Percentiles rank a stretch among this genome's conserved stretches.
Conservation (phyloP, 1,139 yeast genomes). For the Yamadazyma blattariae region DNA sequence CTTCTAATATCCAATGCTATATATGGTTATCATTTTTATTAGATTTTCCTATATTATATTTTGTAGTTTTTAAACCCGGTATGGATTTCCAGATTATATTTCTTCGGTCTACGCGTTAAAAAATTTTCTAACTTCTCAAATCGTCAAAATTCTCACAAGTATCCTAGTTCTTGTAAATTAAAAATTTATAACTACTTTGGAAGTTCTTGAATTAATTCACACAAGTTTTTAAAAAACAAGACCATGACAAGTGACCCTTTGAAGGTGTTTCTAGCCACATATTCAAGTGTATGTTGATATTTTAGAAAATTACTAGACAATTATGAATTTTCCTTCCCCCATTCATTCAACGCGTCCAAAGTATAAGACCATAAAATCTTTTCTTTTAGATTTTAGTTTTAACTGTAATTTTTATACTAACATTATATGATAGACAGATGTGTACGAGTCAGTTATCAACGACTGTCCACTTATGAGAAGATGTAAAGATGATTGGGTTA, state of each 20-base stretch:
- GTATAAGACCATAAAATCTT: too few species aligned
- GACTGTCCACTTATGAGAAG: slow-evolving; percentile 93
- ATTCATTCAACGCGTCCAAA: slow-evolving; percentile 6
- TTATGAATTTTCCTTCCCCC: background rate
- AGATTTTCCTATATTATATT: too few species aligned
- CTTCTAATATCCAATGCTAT: too few species aligned
- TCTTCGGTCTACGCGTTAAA: slow-evolving; percentile 4
- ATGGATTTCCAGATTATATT: too few species aligned
- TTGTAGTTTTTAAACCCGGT: too few species aligned
- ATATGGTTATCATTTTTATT: too few species aligned
- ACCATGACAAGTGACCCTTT: slow-evolving; percentile 18
- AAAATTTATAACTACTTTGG: background rate
- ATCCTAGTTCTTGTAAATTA: background rate
- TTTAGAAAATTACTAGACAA: background rate
- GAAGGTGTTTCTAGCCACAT: slow-evolving; percentile 26
- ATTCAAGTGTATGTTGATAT: slow-evolving; percentile 22
- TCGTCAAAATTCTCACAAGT: slow-evolving; percentile 8
- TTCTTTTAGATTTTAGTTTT: too few species aligned
- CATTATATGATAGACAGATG: slow-evolving; percentile 47
- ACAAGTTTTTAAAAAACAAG: background rate
- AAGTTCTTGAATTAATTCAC: background rate
- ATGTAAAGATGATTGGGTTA: slow-evolving; percentile 88
- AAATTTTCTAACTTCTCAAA: slow-evolving; percentile 9
- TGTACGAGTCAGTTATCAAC: slow-evolving; percentile 77
- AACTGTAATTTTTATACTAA: slow-evolving; percentile 14